Evolutionary conservation across 192 early-diverging fungal species (phyloP).

Genomic region (Lobosporangium transversale): DNA sequence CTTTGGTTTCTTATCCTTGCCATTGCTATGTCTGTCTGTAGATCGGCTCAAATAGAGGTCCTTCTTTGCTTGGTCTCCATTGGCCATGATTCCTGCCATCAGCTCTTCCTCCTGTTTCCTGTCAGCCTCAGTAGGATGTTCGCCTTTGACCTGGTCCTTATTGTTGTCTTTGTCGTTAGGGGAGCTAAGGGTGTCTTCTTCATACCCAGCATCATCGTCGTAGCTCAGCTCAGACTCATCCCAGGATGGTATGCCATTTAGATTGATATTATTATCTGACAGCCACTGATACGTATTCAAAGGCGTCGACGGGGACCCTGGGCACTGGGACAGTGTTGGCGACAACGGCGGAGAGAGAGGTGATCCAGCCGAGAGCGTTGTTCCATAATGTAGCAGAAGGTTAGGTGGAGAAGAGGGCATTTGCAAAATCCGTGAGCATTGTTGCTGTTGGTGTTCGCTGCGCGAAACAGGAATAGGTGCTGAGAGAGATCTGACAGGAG

Average conservation of each 20-base stretch:
- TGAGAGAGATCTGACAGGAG: not conserved
- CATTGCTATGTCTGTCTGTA: not conserved
- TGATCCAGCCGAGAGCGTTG: not conserved
- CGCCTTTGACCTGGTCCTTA: slow-evolving; percentile 23
- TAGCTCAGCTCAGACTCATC: slow-evolving; percentile 17
- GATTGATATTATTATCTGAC: slow-evolving; percentile 13
- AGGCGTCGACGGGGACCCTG: slow-evolving; percentile 12
- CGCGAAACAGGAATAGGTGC: slow-evolving; percentile 7
- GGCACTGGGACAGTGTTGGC: slow-evolving; percentile 15
- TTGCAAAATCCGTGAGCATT: slow-evolving; percentile 10
- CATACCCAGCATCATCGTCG: slow-evolving; percentile 14
- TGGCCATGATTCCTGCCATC: slow-evolving; percentile 44
- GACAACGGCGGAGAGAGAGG: slow-evolving; percentile 32
- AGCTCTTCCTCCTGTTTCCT: slow-evolving; percentile 36
- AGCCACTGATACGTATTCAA: slow-evolving; percentile 18
- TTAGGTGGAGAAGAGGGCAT: slow-evolving; percentile 41
- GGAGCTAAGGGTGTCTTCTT: not conserved
- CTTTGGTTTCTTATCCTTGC: slow-evolving; percentile 38
- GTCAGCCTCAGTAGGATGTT: slow-evolving; percentile 29
- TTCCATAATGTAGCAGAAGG: slow-evolving; percentile 10
- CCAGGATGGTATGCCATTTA: slow-evolving; percentile 7
- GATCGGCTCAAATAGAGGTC: slow-evolving; percentile 35
- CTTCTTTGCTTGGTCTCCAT: slow-evolving; percentile 34
- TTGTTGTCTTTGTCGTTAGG: not conserved
- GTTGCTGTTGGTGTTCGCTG: not conserved